Conservation (phyloP, 1,284 basidiomycete species). For the Ustilago cynodontis region DNA sequence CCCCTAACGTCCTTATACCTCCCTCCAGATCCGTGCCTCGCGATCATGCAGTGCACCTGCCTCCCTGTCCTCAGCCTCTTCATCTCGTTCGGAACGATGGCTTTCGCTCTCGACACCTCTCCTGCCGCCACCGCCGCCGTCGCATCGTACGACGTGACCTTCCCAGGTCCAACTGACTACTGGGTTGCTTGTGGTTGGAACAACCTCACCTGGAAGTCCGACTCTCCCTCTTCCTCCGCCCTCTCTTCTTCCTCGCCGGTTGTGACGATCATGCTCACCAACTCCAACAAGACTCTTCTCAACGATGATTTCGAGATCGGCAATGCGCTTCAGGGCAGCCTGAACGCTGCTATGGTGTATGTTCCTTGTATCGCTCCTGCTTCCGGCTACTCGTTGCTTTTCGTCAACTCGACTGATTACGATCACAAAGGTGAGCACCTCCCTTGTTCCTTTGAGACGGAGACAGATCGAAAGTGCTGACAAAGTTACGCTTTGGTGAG, state of each 20-base stretch:
- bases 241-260: conserved; percentile 1
- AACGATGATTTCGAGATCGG: conserved; percentile 43
- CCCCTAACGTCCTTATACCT: background rate
- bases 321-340: conserved; percentile 26
- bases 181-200: conserved; percentile 53
- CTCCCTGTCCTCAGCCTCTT: background rate
- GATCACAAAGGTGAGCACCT: conserved; percentile 34
- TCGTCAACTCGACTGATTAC: conserved; percentile 33
- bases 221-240: background rate
- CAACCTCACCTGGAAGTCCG: conserved; percentile 30
- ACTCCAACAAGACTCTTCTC: conserved; percentile 38
- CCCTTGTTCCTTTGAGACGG: no score
- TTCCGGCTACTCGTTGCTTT: conserved; percentile 16
- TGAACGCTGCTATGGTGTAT: conserved; percentile 37
- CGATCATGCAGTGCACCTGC: background rate
- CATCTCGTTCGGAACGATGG: background rate
- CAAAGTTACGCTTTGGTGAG: background rate
- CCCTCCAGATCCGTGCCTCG: no score
- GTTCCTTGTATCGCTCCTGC: conserved; percentile 33
- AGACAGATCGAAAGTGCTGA: background rate
- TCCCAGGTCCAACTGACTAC: conserved; percentile 38
- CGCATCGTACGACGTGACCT: conserved; percentile 21
- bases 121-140: background rate
- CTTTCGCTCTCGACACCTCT: background rate
- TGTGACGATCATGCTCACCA: conserved; percentile 39